These are phyloP conservation scores for Aspergillus clavatus DNA, from an alignment of 2,329 filamentous ascomycete genomes.

Conservation along the genomic window DNA sequence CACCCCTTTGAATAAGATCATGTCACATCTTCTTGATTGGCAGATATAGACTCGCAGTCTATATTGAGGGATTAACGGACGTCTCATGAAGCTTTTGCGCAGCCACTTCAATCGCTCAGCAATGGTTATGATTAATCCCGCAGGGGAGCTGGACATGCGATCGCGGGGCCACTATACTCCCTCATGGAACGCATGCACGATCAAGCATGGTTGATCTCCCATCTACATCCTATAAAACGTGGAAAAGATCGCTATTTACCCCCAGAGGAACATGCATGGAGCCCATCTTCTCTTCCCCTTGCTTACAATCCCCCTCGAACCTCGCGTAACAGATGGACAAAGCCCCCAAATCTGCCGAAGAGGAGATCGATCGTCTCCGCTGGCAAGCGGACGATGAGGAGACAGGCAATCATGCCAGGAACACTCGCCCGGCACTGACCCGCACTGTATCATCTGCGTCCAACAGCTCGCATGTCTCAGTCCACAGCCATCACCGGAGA, in stretches of 20 bases:
- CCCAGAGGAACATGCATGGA: not conserved
- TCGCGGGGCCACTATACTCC: not conserved
- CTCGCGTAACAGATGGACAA: not conserved
- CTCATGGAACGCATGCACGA: not conserved
- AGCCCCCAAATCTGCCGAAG: not conserved
- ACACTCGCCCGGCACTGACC: not conserved
- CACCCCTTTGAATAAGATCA: not conserved
- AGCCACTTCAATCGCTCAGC: not conserved
- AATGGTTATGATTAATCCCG: not conserved
- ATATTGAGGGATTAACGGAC: not conserved
- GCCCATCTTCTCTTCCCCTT: not conserved
- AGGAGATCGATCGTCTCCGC: slow-evolving; percentile 6
- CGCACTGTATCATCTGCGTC: slow-evolving; percentile 6
- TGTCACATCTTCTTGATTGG: not conserved
- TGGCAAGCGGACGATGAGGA: slow-evolving; percentile 15
- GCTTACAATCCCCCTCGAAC: not conserved
- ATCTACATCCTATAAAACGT: not conserved
- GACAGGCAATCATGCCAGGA: slow-evolving; percentile 1
- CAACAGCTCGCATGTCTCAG: slow-evolving; percentile 9
- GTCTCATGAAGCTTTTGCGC: not conserved
- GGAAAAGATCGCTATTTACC: not conserved
- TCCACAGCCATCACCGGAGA: slow-evolving; percentile 10
- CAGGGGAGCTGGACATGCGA: not conserved
- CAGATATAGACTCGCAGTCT: not conserved
- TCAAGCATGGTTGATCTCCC: not conserved